These are phyloP conservation scores for Diplodia scrobiculata DNA, from an alignment of 2,329 filamentous ascomycete species.

Conservation along the genomic window DNA sequence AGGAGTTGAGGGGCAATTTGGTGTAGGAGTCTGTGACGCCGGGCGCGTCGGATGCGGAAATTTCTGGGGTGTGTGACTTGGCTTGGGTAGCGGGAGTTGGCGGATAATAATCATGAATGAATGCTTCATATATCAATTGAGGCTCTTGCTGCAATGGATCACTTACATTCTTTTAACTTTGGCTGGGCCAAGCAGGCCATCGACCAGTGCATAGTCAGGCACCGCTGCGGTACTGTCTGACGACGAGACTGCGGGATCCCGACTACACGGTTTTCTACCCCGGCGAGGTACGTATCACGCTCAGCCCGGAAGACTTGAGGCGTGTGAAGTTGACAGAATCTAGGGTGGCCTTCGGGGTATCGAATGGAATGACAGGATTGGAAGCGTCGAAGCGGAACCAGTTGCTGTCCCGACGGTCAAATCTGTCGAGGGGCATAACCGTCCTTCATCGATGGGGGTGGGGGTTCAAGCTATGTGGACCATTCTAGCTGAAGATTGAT, in stretches of 20 bases:
- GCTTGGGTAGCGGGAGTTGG: neutral
- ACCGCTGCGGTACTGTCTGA: neutral
- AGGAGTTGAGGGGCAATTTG: conserved; percentile 81
- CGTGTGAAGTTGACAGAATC: neutral
- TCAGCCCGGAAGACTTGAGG: neutral
- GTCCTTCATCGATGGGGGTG: too few species aligned
- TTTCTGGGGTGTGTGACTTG: neutral
- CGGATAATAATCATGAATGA: neutral
- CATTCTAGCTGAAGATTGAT: too few species aligned
- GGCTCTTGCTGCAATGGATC: neutral
- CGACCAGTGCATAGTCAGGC: neutral
- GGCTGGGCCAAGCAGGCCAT: neutral
- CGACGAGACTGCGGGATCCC: neutral
- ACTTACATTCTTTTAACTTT: too few species aligned
- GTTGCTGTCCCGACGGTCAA: too few species aligned
- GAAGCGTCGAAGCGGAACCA: too few species aligned
- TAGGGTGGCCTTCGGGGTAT: neutral
- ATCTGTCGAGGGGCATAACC: too few species aligned
- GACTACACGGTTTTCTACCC: neutral
- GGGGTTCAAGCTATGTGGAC: too few species aligned
- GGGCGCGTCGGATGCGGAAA: neutral
- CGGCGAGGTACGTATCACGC: neutral
- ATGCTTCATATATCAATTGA: neutral
- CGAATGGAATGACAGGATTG: too few species aligned
- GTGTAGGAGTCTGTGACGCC: conserved; percentile 31